Evolutionary conservation across 176 grass and related monocot genomes (phyloP).

Genomic region (Aegilops umbellulata): DNA sequence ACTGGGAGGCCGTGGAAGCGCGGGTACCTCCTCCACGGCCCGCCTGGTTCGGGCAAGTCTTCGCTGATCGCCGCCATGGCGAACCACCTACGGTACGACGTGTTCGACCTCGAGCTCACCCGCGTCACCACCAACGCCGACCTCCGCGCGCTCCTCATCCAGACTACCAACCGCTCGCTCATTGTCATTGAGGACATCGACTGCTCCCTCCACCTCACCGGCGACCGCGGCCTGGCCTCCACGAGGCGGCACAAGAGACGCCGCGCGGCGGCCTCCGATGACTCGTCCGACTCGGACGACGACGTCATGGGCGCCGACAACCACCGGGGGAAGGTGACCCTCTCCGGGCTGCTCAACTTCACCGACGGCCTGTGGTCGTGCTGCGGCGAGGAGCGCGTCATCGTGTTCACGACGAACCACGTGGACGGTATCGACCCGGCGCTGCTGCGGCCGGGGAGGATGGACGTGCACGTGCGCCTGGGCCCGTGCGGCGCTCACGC

Average conservation of each 20-base stretch:
- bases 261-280: constrained; percentile 32
- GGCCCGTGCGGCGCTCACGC: constrained; percentile 69
- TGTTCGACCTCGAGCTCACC: constrained; percentile 94
- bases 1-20: constrained; percentile 86
- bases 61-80: constrained; percentile 95
- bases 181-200: constrained; percentile 98
- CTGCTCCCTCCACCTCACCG: constrained; percentile 91
- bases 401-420: constrained; percentile 97
- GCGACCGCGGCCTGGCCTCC: constrained; percentile 49
- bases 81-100: constrained; percentile 90
- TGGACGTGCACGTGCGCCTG: constrained; percentile 94
- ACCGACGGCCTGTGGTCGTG: constrained; percentile 97
- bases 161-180: constrained; percentile 87
- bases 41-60: constrained; percentile 81
- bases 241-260: constrained; percentile 42
- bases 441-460: constrained; percentile 78
- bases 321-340: constrained; percentile 64
- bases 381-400: constrained; percentile 92
- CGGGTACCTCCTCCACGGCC: constrained; percentile 85
- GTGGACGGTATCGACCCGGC: constrained; percentile 86
- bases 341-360: constrained; percentile 92
- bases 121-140: constrained; percentile 75
- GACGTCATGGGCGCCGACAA: not conserved
- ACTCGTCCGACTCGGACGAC: constrained; percentile 60
- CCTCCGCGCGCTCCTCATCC: constrained; percentile 76